Percentiles rank a stretch among this genome's conserved stretches.
Evolutionary conservation across 768 basidiomycete species (phyloP).

Genomic region (Paxillus involutus): DNA sequence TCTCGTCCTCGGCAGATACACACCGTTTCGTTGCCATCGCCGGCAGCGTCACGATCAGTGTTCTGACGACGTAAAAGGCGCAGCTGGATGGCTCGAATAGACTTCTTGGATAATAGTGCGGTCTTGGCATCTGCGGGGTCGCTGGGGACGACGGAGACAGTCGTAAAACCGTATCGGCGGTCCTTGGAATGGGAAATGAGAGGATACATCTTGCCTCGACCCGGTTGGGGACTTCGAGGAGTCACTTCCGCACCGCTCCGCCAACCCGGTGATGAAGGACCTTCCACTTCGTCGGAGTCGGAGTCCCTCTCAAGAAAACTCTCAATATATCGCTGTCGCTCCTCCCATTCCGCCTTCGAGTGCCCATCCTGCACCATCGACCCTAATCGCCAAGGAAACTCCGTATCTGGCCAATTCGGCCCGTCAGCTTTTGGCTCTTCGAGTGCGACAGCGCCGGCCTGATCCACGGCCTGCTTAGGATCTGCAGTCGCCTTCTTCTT

Average conservation of each 20-base stretch:
- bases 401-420: conserved; percentile 77
- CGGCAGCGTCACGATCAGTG: conserved; percentile 33
- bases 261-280: conserved; percentile 7
- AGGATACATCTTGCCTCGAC: conserved; percentile 64
- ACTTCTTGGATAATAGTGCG: conserved; percentile 71
- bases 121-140: conserved; percentile 78
- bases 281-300: conserved; percentile 45
- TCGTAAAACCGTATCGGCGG: conserved; percentile 11
- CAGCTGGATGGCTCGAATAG: conserved; percentile 59
- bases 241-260: conserved; percentile 15
- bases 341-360: conserved; percentile 54
- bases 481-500: conserved; percentile 46
- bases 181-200: conserved; percentile 42
- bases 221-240: conserved; percentile 24
- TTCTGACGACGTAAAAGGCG: conserved; percentile 44
- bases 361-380: conserved; percentile 53
- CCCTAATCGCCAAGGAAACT: conserved; percentile 76
- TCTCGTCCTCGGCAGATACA: conserved; percentile 70
- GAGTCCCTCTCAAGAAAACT: conserved; percentile 73
- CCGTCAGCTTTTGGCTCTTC: conserved; percentile 39
- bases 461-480: conserved; percentile 15
- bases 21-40: conserved; percentile 49
- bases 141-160: conserved; percentile 44
- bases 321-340: conserved; percentile 65
- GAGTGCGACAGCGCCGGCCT: conserved; percentile 11